A percentile compares a stretch with the other conserved stretches of the same genome.
These are phyloP conservation scores for Penicillium vulpinum DNA, from an alignment of 2,329 filamentous ascomycete species.

Conservation along the genomic window DNA sequence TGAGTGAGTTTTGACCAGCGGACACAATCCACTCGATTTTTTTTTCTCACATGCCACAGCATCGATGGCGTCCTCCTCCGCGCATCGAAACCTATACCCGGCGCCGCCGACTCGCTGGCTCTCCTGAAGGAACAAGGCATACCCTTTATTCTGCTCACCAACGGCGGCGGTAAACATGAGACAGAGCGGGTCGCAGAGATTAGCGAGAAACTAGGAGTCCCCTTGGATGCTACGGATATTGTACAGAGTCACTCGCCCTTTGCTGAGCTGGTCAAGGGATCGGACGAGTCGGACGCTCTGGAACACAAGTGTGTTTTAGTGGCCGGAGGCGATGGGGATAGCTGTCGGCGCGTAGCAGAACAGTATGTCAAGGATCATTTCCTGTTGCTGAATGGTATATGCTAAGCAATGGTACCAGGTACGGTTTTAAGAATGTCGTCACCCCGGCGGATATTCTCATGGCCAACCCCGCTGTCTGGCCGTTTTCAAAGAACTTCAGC, in stretches of 20 bases:
- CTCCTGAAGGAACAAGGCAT: conserved; percentile 73
- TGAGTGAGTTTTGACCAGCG: conserved; percentile 38
- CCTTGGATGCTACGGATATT: conserved; percentile 68
- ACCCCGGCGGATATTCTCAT: conserved; percentile 81
- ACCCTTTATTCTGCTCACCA: conserved; percentile 92
- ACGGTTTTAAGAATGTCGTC: conserved; percentile 79
- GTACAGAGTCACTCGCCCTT: conserved; percentile 93
- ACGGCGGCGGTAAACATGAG: conserved; percentile 88
- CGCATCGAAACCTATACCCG: conserved; percentile 73
- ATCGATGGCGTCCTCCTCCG: conserved; percentile 96
- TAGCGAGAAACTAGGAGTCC: conserved; percentile 63
- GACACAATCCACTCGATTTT: conserved; percentile 9
- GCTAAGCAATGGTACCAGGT: conserved; percentile 37
- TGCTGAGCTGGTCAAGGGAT: conserved; percentile 64
- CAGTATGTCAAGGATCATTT: conserved; percentile 42
- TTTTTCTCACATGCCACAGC: conserved; percentile 41
- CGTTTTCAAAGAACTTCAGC: conserved; percentile 70
- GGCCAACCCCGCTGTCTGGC: conserved; percentile 74
- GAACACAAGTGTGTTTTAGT: conserved; percentile 70
- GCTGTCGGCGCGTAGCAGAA: conserved; percentile 72
- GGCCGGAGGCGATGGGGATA: conserved; percentile 66
- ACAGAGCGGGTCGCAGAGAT: conserved; percentile 70
- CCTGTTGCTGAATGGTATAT: neutral
- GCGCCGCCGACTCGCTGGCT: conserved; percentile 70
- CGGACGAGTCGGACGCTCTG: conserved; percentile 54